A percentile compares a stretch with the other conserved stretches of the same genome.
phyloP scores from a whole-genome alignment of 2,329 filamentous ascomycete genomes.

The Colletotrichum somersetense region DNA sequence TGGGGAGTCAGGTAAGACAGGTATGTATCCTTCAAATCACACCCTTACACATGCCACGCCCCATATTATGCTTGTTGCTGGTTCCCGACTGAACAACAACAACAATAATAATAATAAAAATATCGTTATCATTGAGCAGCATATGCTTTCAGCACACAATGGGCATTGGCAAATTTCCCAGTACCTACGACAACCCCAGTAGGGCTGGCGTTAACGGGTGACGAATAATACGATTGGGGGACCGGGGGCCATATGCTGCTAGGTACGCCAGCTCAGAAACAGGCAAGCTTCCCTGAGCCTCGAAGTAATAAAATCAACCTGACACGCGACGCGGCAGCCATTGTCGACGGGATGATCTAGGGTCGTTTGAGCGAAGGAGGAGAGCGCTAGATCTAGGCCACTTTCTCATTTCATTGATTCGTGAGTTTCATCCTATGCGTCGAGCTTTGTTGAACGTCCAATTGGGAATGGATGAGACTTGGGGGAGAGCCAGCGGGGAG shows the following conservation, averaged over 20 bases:
- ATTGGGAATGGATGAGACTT: background rate
- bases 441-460: background rate
- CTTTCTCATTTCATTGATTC: constrained; percentile 20
- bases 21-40: background rate
- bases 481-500: background rate
- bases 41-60: constrained; percentile 1
- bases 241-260: background rate
- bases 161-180: constrained; percentile 34
- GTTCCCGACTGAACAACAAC: constrained; percentile 10
- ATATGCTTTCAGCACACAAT: constrained; percentile 1
- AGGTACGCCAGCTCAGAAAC: background rate
- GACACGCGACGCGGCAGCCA: constrained; percentile 35
- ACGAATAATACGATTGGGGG: background rate
- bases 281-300: background rate
- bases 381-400: constrained; percentile 4
- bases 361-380: constrained; percentile 2
- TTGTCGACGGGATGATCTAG: background rate
- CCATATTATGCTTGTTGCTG: constrained; percentile 2
- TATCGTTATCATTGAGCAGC: constrained; percentile 18
- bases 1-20: constrained; percentile 27
- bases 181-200: constrained; percentile 30
- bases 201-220: constrained; percentile 4
- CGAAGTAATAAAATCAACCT: constrained; percentile 22
- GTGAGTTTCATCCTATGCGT: constrained; percentile 13
- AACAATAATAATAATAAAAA: constrained; percentile 19